A percentile compares a stretch with the other conserved stretches of the same genome.
phyloP scores from a whole-genome alignment of 441 rosid species.

The Gossypium gossypioides region DNA sequence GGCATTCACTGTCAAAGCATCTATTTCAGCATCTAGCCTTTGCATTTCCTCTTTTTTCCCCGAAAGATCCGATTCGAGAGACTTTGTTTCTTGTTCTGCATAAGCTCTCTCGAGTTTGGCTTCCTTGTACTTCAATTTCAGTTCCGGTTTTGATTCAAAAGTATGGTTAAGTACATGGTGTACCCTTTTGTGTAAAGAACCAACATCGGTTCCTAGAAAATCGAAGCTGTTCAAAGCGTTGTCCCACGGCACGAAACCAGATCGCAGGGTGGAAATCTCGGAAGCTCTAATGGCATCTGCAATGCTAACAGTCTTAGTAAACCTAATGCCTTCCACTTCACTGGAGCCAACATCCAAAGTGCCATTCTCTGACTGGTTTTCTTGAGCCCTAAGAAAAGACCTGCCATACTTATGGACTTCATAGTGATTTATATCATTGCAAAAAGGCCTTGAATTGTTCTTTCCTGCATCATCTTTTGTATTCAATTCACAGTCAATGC shows the following conservation, averaged over 20 bases:
- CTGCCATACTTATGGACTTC: not conserved
- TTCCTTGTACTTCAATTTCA: not conserved
- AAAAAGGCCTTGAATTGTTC: not conserved
- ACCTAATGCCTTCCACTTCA: slow-evolving; percentile 2
- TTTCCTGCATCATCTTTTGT: not conserved
- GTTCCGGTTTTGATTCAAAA: not conserved
- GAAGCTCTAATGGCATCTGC: not conserved
- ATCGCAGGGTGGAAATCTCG: not conserved
- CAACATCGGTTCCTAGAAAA: not conserved
- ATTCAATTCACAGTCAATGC: not conserved
- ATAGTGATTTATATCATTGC: not conserved
- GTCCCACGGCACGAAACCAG: not conserved
- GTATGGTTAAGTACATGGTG: not conserved
- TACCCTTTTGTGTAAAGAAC: not conserved
- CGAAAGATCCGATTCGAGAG: not conserved
- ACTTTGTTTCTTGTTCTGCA: not conserved
- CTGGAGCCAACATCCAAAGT: not conserved
- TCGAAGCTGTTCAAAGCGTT: not conserved
- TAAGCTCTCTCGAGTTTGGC: not conserved
- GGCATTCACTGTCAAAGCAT: not conserved
- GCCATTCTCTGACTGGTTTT: not conserved
- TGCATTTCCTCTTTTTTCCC: not conserved
- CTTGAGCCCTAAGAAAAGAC: slow-evolving; percentile 1
- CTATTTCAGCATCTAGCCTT: not conserved
- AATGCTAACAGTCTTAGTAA: not conserved